Conservation (phyloP, 176 grass and related monocot species). For the Elaeis guineensis region DNA sequence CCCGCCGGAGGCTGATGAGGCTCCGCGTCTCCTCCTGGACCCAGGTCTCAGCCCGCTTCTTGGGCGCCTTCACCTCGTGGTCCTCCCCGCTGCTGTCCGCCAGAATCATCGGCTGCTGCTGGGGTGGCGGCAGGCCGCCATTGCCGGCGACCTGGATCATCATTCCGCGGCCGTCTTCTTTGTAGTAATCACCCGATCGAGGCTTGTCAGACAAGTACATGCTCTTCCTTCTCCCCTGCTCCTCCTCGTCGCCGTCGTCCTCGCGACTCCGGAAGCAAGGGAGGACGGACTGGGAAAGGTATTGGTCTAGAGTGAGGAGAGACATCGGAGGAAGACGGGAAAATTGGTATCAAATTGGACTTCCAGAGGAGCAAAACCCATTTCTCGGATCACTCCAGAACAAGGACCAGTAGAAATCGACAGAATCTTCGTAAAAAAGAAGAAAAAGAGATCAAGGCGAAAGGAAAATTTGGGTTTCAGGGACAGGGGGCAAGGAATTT, state of each 20-base stretch:
- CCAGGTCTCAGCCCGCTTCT: slow-evolving; percentile 99
- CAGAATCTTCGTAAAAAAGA: too few relatives aligned
- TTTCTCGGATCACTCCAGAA: neutral
- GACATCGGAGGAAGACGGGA: slow-evolving; percentile 13
- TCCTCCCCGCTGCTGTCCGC: slow-evolving; percentile 70
- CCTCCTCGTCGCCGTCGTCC: slow-evolving; percentile 4
- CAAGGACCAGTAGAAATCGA: neutral
- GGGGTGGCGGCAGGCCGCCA: slow-evolving; percentile 29
- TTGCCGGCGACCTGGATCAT: too few relatives aligned
- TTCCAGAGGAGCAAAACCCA: slow-evolving; percentile 10
- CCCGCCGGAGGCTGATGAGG: slow-evolving; percentile 66
- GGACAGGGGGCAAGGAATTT: neutral
- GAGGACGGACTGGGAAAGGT: slow-evolving; percentile 10
- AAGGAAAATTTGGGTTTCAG: neutral
- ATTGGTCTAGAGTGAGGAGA: slow-evolving; percentile 39
- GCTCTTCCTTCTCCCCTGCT: neutral
- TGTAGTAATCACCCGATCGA: slow-evolving; percentile 8
- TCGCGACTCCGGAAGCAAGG: slow-evolving; percentile 6
- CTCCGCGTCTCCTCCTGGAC: slow-evolving; percentile 79
- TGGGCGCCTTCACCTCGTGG: slow-evolving; percentile 48
- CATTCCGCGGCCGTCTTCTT: slow-evolving; percentile 9
- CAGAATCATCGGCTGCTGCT: slow-evolving; percentile 29
- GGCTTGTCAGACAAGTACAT: slow-evolving; percentile 27
- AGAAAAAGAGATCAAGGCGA: neutral
- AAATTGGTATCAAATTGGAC: neutral